These are phyloP conservation scores for Hyparrhenia diplandra DNA, from an alignment of 176 grass and related monocot species.

Conservation along the genomic window DNA sequence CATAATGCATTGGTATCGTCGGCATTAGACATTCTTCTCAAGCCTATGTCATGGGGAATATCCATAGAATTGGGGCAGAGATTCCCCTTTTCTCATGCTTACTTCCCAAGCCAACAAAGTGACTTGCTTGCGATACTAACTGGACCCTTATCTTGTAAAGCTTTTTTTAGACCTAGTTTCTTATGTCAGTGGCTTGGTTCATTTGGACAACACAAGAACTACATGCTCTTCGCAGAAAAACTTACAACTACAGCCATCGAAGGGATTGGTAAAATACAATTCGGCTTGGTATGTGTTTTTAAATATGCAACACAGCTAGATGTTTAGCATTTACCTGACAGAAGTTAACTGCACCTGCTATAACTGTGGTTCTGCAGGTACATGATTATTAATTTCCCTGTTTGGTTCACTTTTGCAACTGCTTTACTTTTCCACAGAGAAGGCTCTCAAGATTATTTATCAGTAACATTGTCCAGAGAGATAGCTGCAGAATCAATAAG, in stretches of 20 bases:
- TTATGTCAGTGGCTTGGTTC: conserved; percentile 40
- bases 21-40: conserved; percentile 68
- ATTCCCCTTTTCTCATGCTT: conserved; percentile 55
- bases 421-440: conserved; percentile 63
- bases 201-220: conserved; percentile 5
- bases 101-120: conserved; percentile 61
- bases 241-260: conserved; percentile 25
- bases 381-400: conserved; percentile 61
- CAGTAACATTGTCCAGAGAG: conserved; percentile 43
- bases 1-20: conserved; percentile 56
- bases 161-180: conserved; percentile 65
- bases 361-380: conserved; percentile 52
- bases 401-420: conserved; percentile 75
- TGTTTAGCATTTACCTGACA: conserved; percentile 19
- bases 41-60: conserved; percentile 74
- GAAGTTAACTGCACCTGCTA: conserved; percentile 20
- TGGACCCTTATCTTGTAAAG: conserved; percentile 62
- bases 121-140: conserved; percentile 61
- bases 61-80: conserved; percentile 56
- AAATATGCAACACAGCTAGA: conserved; percentile 1
- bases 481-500: conserved; percentile 45
- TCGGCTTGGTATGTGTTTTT: conserved; percentile 63
- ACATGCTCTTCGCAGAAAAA: conserved; percentile 8
- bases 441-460: conserved; percentile 49
- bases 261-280: conserved; percentile 37